Evolutionary conservation across 768 basidiomycete species (phyloP), one percentile per base, ranked within the genome.

Genomic region (Kwoniella heveanensis): DNA sequence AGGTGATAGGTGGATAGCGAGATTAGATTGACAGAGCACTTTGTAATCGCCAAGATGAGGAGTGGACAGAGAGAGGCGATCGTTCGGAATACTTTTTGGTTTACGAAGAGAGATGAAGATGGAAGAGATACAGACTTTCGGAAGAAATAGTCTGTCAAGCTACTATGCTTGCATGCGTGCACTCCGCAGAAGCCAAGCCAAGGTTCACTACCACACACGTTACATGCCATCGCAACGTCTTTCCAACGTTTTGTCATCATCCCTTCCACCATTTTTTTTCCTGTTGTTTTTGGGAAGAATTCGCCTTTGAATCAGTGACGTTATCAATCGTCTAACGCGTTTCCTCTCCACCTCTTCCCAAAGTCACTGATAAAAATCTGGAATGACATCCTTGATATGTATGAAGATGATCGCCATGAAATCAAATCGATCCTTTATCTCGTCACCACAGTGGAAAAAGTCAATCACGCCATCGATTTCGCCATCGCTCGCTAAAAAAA

Each of bases 391-490:
- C 24, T 19, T 12, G 17, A 44, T 44, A 8, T 44, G 39, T 44
- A 44, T 44, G 39, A 44, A 19, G 39, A 10, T 44, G 32, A 36
- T 36, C 32, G 13, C 7, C 32, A 36, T n/a, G 2, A 30, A 19
- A n/a, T 50, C 21, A 36, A 57, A 46, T 24, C 12, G 19, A 7
- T 15, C 25, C 39, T 39, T 39, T 25, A 39, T 51, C 36, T n/a
- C n/a, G n/a, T n/a, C n/a, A n/a, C n/a, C n/a, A n/a, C n/a, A n/a
- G n/a, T n/a, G n/a, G n/a, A 27, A 50, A n/a, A 47, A 32, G 29
- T 37, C 44, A 25, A 62, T 39, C 54, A 56, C 60, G 60, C 54
- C 27, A 62, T 62, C 60, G 60, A 62, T 62, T 25, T 62, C 54
- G 60, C 60, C 60, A 62, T 62, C 54, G 27, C 26, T 24, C 54